phyloP scores from a whole-genome alignment of 2,329 filamentous ascomycete species.

The Nemania sp. region DNA sequence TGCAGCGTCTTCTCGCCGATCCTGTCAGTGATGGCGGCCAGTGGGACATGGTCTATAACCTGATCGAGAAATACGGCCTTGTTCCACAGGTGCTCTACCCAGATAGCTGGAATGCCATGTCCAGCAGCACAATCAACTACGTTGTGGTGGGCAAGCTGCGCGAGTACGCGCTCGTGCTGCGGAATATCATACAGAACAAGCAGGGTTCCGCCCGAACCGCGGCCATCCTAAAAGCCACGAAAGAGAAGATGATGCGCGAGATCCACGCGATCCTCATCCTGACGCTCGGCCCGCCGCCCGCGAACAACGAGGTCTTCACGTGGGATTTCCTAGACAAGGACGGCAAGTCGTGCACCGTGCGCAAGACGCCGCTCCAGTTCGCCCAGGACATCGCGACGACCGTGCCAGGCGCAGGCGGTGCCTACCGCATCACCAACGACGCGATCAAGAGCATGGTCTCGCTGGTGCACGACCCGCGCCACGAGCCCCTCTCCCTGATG shows the following conservation, averaged over 20 bases:
- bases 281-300: constrained; percentile 82
- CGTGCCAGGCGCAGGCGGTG: constrained; percentile 57
- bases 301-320: constrained; percentile 74
- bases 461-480: constrained; percentile 86
- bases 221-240: constrained; percentile 62
- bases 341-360: constrained; percentile 72
- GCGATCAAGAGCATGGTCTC: constrained; percentile 79
- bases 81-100: constrained; percentile 85
- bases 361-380: constrained; percentile 76
- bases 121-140: constrained; percentile 75
- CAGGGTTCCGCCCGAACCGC: constrained; percentile 48
- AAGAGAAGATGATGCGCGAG: constrained; percentile 81
- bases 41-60: constrained; percentile 92
- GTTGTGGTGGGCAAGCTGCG: constrained; percentile 86
- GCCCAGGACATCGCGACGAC: constrained; percentile 74
- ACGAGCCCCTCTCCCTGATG: constrained; percentile 77
- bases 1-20: constrained; percentile 75
- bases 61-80: constrained; percentile 89
- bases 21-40: constrained; percentile 86
- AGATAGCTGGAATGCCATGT: constrained; percentile 82
- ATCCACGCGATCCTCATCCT: constrained; percentile 85
- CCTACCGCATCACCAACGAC: constrained; percentile 60
- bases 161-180: constrained; percentile 82
- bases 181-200: constrained; percentile 62
- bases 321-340: constrained; percentile 84